A percentile compares a stretch with the other conserved stretches of the same genome.
phyloP scores from a whole-genome alignment of 352 stramenopile genomes.

The Globisporangium ultimum region DNA sequence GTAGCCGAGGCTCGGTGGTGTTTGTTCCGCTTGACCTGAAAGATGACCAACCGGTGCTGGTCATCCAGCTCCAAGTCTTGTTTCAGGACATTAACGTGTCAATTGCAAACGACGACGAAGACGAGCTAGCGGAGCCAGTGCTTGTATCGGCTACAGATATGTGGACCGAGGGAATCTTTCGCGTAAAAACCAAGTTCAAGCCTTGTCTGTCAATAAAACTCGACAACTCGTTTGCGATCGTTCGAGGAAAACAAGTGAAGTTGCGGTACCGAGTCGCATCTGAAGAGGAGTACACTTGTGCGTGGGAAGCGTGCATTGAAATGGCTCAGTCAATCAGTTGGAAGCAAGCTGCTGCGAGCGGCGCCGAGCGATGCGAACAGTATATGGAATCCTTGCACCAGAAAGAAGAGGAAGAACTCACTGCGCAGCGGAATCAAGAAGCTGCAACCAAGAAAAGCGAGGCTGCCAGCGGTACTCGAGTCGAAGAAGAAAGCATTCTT shows the following conservation, averaged over 20 bases:
- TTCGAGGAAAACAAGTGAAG: slow-evolving; percentile 55
- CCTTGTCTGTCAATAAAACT: slow-evolving; percentile 31
- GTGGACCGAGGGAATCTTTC: slow-evolving; percentile 51
- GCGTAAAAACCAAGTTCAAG: slow-evolving; percentile 18
- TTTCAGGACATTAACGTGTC: slow-evolving; percentile 40
- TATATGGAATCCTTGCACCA: slow-evolving; percentile 41
- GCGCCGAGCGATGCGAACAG: slow-evolving; percentile 31
- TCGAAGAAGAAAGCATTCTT: slow-evolving; percentile 36
- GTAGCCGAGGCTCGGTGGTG: slow-evolving; percentile 14
- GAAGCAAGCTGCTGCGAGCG: slow-evolving; percentile 47
- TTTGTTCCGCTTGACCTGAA: slow-evolving; percentile 12
- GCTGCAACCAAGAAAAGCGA: slow-evolving; percentile 12
- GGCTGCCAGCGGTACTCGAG: not conserved
- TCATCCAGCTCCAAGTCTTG: slow-evolving; percentile 32
- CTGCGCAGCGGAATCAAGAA: slow-evolving; percentile 34
- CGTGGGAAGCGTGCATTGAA: slow-evolving; percentile 58
- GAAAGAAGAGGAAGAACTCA: slow-evolving; percentile 45
- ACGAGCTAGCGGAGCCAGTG: slow-evolving; percentile 34
- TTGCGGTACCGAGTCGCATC: slow-evolving; percentile 30
- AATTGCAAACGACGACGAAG: slow-evolving; percentile 19
- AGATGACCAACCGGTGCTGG: slow-evolving; percentile 6
- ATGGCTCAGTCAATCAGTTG: slow-evolving; percentile 75
- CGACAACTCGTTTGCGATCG: slow-evolving; percentile 69
- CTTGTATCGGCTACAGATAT: slow-evolving; percentile 36
- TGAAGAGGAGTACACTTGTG: slow-evolving; percentile 25